Base-by-base conservation (phyloP, 306 rosid genomes). In the Fagus crenata region DNA sequence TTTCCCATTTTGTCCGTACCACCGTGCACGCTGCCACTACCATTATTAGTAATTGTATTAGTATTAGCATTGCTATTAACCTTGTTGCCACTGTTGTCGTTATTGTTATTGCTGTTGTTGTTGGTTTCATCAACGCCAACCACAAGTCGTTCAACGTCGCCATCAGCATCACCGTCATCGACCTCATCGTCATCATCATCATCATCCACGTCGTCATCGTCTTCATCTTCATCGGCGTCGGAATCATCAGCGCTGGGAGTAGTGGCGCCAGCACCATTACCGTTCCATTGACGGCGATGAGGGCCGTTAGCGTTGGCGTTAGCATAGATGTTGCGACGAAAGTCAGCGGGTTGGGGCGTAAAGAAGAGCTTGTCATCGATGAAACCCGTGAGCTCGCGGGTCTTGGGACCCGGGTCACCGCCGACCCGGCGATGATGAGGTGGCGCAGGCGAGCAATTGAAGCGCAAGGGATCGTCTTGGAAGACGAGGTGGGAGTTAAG, bases 361-460 rank as follows among this genome's bases (percentile, higher is more conserved):
- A 86, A 91, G 84, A 88, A 88, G 72, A 90, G 81, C 85, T 90
- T 90, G n/a, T 88, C 93, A 65, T 86, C 97, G 54, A 95, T 77
- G 83, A 88, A 95, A 2, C 91, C 81, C 68, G 87, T 85, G 56
- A 89, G 90, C 46, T 92, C 91, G 11, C 93, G 85, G 77, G 97
- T 85, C 63, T 90, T 92, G 5, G 93, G 90, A 55, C 67, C 83
- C 61, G 88, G 82, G 82, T 90, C 91, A 0, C 28, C 28, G 28
- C 81, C 83, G 78, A 85, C 86, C 18, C 92, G 96, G 36, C 89
- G 88, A 76, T 80, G 96, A 12, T 46, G 51, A 2, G 2, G 89
- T 79, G 1, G 87, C 28, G 17, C 3, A 22, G 28, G 28, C 28
- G 79, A 82, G 77, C 90, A 88, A 76, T 73, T 87, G 89, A 90